Evolutionary conservation across 305 asterid genomes (phyloP).

Genomic region (Striga hermonthica): DNA sequence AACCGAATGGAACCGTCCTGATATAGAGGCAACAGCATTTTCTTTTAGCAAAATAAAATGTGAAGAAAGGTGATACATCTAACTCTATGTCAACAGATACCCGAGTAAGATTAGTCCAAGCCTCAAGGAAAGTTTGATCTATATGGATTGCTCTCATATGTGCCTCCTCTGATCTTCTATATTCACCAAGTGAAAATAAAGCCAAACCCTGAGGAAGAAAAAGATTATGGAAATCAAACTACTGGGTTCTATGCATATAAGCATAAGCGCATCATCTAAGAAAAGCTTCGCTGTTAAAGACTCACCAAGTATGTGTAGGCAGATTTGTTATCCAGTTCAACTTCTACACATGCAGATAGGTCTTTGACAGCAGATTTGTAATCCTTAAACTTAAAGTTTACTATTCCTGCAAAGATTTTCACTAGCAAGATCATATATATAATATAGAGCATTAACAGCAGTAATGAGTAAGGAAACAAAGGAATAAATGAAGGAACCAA

Average conservation of each 20-base stretch:
- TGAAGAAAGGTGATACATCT: background rate
- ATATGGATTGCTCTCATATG: constrained; percentile 83
- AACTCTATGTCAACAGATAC: constrained; percentile 39
- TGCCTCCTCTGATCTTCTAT: constrained; percentile 81
- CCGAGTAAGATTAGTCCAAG: constrained; percentile 98
- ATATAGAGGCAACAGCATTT: background rate
- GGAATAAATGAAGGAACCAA: constrained; percentile 14
- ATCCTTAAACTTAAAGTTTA: constrained; percentile 93
- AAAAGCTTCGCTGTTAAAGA: constrained; percentile 27
- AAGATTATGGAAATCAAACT: constrained; percentile 31
- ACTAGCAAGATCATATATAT: constrained; percentile 31
- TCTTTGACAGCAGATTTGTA: constrained; percentile 86
- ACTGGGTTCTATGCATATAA: constrained; percentile 21
- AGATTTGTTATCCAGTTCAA: constrained; percentile 84
- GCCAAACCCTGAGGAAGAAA: constrained; percentile 75
- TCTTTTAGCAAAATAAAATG: constrained; percentile 10
- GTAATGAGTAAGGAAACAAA: constrained; percentile 10
- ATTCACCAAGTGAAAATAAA: constrained; percentile 82
- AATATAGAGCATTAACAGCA: constrained; percentile 28
- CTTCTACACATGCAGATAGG: constrained; percentile 74
- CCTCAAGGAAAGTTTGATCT: constrained; percentile 78
- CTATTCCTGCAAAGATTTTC: constrained; percentile 69
- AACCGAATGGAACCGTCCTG: constrained; percentile 4
- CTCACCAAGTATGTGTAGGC: constrained; percentile 95
- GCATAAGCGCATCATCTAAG: constrained; percentile 28